These are phyloP conservation scores for Didymella arachidicola DNA, from an alignment of 2,329 filamentous ascomycete genomes.

Conservation along the genomic window DNA sequence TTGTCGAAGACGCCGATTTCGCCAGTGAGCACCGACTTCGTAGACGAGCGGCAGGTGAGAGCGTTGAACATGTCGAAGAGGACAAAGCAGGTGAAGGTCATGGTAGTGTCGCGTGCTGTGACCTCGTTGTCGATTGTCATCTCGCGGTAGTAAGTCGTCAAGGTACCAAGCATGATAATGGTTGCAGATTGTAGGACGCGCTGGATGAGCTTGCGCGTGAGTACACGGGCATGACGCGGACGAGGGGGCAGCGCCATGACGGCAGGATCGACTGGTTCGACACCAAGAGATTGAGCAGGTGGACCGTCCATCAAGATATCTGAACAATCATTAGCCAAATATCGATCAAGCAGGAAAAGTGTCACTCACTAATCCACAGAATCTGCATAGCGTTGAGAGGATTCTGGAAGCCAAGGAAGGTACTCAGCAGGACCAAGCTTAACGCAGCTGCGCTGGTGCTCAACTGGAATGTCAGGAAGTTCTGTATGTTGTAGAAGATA, in stretches of 20 bases:
- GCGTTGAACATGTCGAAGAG: constrained; percentile 99
- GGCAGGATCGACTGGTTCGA: constrained; percentile 91
- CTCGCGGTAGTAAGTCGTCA: constrained; percentile 89
- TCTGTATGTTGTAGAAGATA: constrained; percentile 99
- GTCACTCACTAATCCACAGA: constrained; percentile 92
- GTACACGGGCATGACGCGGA: constrained; percentile 83
- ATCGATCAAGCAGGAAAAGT: neutral
- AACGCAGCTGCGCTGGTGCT: constrained; percentile 95
- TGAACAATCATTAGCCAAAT: constrained; percentile 48
- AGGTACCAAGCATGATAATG: constrained; percentile 91
- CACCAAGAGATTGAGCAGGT: constrained; percentile 93
- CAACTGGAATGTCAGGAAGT: constrained; percentile 97
- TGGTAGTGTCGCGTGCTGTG: constrained; percentile 93
- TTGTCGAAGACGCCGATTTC: constrained; percentile 86
- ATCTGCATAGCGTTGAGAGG: constrained; percentile 99
- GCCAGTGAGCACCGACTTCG: constrained; percentile 85
- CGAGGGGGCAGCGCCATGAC: constrained; percentile 93
- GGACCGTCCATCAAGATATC: constrained; percentile 99
- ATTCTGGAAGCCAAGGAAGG: constrained; percentile 89
- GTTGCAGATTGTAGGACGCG: constrained; percentile 86
- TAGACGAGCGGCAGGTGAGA: constrained; percentile 87
- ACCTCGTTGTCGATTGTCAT: constrained; percentile 85
- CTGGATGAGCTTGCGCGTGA: constrained; percentile 82
- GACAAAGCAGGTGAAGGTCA: constrained; percentile 99
- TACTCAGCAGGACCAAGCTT: constrained; percentile 90